Evolutionary conservation across 306 rosid genomes (phyloP), one percentile per base, ranked within the genome.

Genomic region (Vicia villosa): DNA sequence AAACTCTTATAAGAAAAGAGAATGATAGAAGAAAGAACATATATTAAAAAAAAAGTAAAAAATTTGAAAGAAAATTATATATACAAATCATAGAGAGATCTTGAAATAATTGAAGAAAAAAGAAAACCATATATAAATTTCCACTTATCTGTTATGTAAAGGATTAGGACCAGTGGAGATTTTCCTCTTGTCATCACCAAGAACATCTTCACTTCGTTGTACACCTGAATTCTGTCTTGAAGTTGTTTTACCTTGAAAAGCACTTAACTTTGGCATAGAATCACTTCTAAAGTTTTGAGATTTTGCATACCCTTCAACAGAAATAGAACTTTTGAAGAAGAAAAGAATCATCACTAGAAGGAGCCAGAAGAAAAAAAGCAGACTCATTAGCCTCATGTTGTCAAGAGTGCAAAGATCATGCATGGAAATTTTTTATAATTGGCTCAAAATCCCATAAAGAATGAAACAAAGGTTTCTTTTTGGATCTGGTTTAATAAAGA

Each of bases 81-180:
- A 11, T 34, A 81, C 40, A 54, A 0, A 54, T 54, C 22, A 64
- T 30, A 74, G 15, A 72, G 34, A 21, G 52, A 52, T 36, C 36
- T 72, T 50, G 49, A 70, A 73, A 34, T 19, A 51, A 69, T 22
- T 20, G 8, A 63, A 68, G 22, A 40, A 24, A 59, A 55, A 45
- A 7, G 36, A 76, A 49, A 41, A 65, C 12, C 16, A 26, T 28
- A 24, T 15, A 69, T 42, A 16, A 32, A 32, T 42, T 24, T 64
- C 16, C 32, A 70, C 83, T 80, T 79, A 87, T 85, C 92, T 83
- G 70, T 87, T 87, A 78, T 87, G 92, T 22, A 87, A 81, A 70
- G 92, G 92, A 85, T 87, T 87, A 43, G 92, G 92, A 77, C 92
- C 92, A 68, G 92, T 87, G 77, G 70, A 78, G 81, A 87, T 77